Evolutionary conservation across 2,329 filamentous ascomycete species (phyloP), one percentile per base, ranked within the genome.

Genomic region (Alternaria sp.): DNA sequence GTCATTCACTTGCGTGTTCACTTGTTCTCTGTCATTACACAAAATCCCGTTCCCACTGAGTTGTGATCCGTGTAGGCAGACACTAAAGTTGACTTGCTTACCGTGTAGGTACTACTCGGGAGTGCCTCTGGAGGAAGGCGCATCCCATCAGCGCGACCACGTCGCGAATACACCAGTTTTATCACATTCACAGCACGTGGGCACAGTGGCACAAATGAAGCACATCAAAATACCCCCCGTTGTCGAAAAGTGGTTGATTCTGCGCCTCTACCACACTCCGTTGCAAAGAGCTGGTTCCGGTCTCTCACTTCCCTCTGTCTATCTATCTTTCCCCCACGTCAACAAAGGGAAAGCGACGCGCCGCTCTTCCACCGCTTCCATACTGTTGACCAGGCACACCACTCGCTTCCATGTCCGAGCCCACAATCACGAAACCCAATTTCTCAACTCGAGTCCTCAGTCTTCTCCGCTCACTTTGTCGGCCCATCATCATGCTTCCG

Each of bases 161-260:
- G 32, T 30, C 28, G 38, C 34, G 20, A 28, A 39, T 32, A 42
- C 28, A 26, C 1, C 12, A 32, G 8, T 39, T 32, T 46, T 32
- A 32, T 55, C 32, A 32, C 32, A 52, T 26, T 18, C 16, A 34
- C 20, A 16, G 41, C 41, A 57, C 48, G 41, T 57, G 41, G 48
- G 43, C 22, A 39, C 41, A 34, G 24, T 47, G 16, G 20, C 24
- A 57, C 41, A 22, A 57, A 43, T 30, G 44, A 5, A 14, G 8
- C 18, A 12, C 41, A 54, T 41, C 38, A 11, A 3, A 2, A 2
- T 11, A 7, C 7, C n/a, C 2, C 7, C 30, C 18, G 46, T 5
- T 34, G 46, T 48, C 46, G n/a, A 22, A 24, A 36, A 14, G n/a
- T n/a, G 1, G 14, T 48, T 36, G 18, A 36, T 30, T n/a, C 7